A percentile compares a stretch with the other conserved stretches of the same genome.
Evolutionary conservation across 768 basidiomycete genomes (phyloP).

Genomic region (Lactarius trivialis): DNA sequence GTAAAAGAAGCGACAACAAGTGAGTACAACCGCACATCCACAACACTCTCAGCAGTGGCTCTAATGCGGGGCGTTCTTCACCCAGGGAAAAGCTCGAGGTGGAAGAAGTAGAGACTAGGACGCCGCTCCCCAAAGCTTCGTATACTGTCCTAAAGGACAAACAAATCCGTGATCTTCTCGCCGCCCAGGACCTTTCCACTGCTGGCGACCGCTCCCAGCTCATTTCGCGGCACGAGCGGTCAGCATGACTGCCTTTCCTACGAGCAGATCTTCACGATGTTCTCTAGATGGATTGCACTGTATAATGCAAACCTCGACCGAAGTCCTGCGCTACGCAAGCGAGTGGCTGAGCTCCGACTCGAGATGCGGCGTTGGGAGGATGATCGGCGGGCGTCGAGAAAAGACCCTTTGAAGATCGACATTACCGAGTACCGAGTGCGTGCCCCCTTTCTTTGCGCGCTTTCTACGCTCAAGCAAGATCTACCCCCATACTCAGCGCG

Average conservation of each 20-base stretch:
- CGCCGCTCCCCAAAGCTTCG: constrained; percentile 25
- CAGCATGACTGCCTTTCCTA: not conserved
- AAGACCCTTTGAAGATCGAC: constrained; percentile 14
- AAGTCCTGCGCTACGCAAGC: constrained; percentile 13
- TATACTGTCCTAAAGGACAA: constrained; percentile 26
- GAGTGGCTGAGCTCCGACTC: constrained; percentile 15
- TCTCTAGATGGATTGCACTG: constrained; percentile 24
- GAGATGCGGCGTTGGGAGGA: constrained; percentile 26
- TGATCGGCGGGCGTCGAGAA: constrained; percentile 7
- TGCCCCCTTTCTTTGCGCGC: not conserved
- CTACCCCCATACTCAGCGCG: constrained; percentile 10
- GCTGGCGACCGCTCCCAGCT: constrained; percentile 24
- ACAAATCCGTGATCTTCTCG: constrained; percentile 24
- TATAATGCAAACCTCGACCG: constrained; percentile 29
- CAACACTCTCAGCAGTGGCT: not conserved
- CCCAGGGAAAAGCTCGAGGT: constrained; percentile 1
- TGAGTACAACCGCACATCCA: not conserved
- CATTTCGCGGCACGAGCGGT: constrained; percentile 25
- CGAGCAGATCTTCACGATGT: not conserved
- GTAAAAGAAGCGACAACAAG: constrained; percentile 19
- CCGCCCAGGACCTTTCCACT: constrained; percentile 22
- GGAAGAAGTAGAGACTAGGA: not conserved
- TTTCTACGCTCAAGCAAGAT: not conserved
- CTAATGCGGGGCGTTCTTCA: not conserved
- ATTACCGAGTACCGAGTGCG: constrained; percentile 17